Evolutionary conservation across 169 alveolate genomes (phyloP), one percentile per base, ranked within the genome.

Genomic region (Cystoisospora suis): DNA sequence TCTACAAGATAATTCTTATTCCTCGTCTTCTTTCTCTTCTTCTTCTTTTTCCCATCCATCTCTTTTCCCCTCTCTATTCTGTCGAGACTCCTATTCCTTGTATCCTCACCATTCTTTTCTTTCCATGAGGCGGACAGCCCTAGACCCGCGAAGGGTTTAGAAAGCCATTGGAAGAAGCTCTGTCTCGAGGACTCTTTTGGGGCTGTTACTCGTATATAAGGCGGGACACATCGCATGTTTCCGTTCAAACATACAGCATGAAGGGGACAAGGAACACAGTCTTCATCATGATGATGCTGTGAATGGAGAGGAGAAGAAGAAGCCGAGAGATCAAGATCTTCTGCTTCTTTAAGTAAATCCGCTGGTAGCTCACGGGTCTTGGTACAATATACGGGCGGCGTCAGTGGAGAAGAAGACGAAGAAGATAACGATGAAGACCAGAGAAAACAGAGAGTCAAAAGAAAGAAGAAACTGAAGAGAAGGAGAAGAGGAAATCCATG

Each of bases 241-340:
- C 83, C 83, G 56, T 40, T 40, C 12, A 34, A 6, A 34, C 83
- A 72, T n/a, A 72, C 83, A 6, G 83, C 83, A 38, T 72, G 83
- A 29, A 29, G 40, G 7, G 83, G 83, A 38, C 83, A 72, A 7
- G 83, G 56, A 34, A 0, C 38, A 72, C 83, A 72, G 45, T 15
- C 83, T 12, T 0, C 15, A 5, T 12, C 5, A 15, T 3, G n/a
- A 20, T n/a, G 36, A 36, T 12, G 42, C 77, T 7, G 44, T 23
- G 44, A n/a, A 1, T 5, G 40, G 42, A 36, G 77, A n/a, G 6
- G 77, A n/a, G 34, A 44, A 1, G 36, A 53, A 20, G 61, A n/a
- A 20, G 77, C 36, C 42, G 36, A 12, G 42, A 9, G n/a, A n/a
- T n/a, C n/a, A n/a, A n/a, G n/a, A n/a, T n/a, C n/a, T n/a, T n/a